These are phyloP conservation scores for Carpinus fangiana DNA, from an alignment of 306 rosid genomes.

Conservation along the genomic window DNA sequence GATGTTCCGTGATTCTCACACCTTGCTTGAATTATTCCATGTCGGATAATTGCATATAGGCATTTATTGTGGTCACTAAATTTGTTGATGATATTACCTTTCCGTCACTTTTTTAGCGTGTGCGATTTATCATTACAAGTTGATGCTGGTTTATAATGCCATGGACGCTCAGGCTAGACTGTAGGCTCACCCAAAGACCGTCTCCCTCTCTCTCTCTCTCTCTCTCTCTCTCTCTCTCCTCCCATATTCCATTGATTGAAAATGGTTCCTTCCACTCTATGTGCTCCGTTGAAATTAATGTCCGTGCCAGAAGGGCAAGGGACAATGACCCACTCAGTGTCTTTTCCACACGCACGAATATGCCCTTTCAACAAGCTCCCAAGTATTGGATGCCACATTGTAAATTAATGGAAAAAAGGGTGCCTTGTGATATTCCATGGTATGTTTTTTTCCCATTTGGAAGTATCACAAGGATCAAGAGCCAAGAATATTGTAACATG, in stretches of 20 bases:
- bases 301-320: neutral
- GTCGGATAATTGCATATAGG: neutral
- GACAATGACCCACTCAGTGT: neutral
- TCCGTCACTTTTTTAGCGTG: neutral
- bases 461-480: neutral
- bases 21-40: neutral
- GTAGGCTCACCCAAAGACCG: neutral
- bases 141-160: neutral
- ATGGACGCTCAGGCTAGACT: neutral
- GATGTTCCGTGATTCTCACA: neutral
- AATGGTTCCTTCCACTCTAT: neutral
- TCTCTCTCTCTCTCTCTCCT: neutral
- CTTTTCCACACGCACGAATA: neutral
- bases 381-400: neutral
- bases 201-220: neutral
- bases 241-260: neutral
- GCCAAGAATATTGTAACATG: neutral
- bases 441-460: neutral
- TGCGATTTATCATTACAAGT: neutral
- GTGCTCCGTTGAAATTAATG: conserved; percentile 1
- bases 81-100: neutral
- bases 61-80: neutral
- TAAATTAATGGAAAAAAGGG: neutral
- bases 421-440: neutral
- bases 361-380: neutral